phyloP scores from a whole-genome alignment of 148 eudicot species.

The Rheum nobile region DNA sequence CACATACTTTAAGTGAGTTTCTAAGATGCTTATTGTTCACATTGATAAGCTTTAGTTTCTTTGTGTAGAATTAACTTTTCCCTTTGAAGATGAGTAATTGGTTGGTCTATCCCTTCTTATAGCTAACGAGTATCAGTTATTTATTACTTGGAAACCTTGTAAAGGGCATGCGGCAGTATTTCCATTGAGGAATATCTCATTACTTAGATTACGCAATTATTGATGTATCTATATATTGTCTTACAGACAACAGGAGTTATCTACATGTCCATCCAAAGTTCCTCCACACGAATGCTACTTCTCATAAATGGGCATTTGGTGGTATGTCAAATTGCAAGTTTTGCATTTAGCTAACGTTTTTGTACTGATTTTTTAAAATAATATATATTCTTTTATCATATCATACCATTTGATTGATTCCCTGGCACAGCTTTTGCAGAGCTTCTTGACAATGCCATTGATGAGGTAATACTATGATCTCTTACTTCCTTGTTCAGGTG shows the following conservation, averaged over 20 bases:
- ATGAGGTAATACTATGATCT: constrained; percentile 47
- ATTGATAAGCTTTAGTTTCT: neutral
- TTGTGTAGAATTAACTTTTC: neutral
- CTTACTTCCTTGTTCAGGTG: neutral
- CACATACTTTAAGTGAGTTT: constrained; percentile 41
- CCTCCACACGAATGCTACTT: constrained; percentile 93
- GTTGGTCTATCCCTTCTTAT: neutral
- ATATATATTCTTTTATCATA: neutral
- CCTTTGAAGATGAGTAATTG: neutral
- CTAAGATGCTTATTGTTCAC: constrained; percentile 1
- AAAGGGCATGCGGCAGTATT: neutral
- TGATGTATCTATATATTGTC: neutral
- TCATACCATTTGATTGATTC: neutral
- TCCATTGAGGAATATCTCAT: neutral
- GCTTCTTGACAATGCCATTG: constrained; percentile 87
- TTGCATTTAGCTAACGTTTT: neutral
- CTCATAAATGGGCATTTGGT: constrained; percentile 98
- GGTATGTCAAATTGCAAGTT: constrained; percentile 25
- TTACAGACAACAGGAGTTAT: constrained; percentile 44
- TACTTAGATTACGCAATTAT: neutral
- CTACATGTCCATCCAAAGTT: constrained; percentile 79
- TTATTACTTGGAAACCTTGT: neutral
- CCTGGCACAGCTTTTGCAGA: constrained; percentile 75
- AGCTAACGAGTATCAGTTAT: neutral
- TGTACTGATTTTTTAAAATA: neutral